Base-by-base conservation (phyloP, 345 rosid species). In the Adansonia digitata region DNA sequence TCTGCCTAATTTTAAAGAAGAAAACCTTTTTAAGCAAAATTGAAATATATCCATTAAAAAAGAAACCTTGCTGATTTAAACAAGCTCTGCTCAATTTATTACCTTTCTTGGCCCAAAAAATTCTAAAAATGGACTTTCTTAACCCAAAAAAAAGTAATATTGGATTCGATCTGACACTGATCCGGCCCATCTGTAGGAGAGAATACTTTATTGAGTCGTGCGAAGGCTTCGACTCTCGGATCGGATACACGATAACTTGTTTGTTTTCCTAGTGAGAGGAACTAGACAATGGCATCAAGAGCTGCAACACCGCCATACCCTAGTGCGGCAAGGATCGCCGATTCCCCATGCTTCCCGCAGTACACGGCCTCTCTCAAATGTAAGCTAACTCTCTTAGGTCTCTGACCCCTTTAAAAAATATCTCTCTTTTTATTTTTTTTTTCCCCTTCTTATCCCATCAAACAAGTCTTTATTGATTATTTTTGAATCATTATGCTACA, bases 341-440 rank as follows among this genome's bases (percentile, higher is more conserved):
- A 94, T 84, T 94, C 94, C 45, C 89, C 75, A 14, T 92, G 98
- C 77, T 92, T 77, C 80, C 85, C 84, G 53, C 90, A 94, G 56
- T 92, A 94, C 78, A 77, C 97, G 6, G 93, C 97, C 62, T 91
- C 97, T 62, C 97, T 94, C 80, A 92, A 88, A 84, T 92, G 98
- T 91, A 84, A 80, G 77, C 69, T 49, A 31, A 15, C 27, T 13
- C 18, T 61, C 22, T 9, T 4, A 17, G 22, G 8, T n/a, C 17
- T 37, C 24, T 18, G 7, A 17, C 24, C 34, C 37, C 11, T 57
- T 26, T 31, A 34, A 43, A 40, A 43, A 5, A 26, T n/a, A 29
- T 5, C 29, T 20, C 14, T 69, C 20, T 39, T 1, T 40, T 53
- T n/a, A n/a, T n/a, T n/a, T n/a, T n/a, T n/a, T n/a, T n/a, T n/a